A percentile compares a stretch with the other conserved stretches of the same genome.
Evolutionary conservation across 2,329 filamentous ascomycete species (phyloP).

Genomic region (Xylariaceae sp.): DNA sequence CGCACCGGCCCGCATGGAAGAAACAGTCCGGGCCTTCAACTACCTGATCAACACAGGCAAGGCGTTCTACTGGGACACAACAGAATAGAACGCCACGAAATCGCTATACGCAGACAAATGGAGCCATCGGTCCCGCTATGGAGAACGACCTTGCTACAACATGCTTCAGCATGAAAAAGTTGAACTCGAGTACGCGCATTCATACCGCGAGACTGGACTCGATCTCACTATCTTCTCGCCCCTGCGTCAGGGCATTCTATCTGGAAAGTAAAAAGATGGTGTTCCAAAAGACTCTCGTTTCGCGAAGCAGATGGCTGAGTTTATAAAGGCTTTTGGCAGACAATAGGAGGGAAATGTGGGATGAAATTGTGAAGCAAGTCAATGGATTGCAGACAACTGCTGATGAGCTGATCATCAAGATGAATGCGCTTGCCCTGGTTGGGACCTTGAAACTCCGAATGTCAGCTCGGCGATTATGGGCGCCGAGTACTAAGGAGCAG

Average conservation of each 20-base stretch:
- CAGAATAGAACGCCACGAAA: constrained; percentile 64
- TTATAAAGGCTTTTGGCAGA: constrained; percentile 51
- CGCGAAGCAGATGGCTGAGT: constrained; percentile 51
- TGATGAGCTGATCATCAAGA: constrained; percentile 57
- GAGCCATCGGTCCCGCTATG: constrained; percentile 57
- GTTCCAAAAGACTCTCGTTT: constrained; percentile 36
- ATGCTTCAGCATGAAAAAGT: constrained; percentile 58
- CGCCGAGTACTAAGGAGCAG: constrained; percentile 54
- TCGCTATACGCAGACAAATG: constrained; percentile 58
- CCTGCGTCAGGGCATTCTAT: constrained; percentile 56
- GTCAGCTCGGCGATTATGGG: constrained; percentile 60
- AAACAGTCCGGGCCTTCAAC: constrained; percentile 68
- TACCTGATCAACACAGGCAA: constrained; percentile 64
- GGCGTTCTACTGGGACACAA: constrained; percentile 68
- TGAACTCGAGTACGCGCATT: constrained; percentile 58
- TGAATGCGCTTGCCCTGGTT: constrained; percentile 56
- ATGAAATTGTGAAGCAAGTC: constrained; percentile 55
- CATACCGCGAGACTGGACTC: constrained; percentile 57
- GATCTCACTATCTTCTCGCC: constrained; percentile 63
- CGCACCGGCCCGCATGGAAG: constrained; percentile 69
- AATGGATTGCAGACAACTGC: constrained; percentile 59
- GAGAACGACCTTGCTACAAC: constrained; percentile 67
- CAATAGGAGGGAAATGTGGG: constrained; percentile 51
- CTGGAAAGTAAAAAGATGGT: constrained; percentile 64
- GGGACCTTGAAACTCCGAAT: constrained; percentile 59